These are phyloP conservation scores for Phytophthora lateralis DNA, from an alignment of 352 stramenopile genomes.

Conservation along the genomic window DNA sequence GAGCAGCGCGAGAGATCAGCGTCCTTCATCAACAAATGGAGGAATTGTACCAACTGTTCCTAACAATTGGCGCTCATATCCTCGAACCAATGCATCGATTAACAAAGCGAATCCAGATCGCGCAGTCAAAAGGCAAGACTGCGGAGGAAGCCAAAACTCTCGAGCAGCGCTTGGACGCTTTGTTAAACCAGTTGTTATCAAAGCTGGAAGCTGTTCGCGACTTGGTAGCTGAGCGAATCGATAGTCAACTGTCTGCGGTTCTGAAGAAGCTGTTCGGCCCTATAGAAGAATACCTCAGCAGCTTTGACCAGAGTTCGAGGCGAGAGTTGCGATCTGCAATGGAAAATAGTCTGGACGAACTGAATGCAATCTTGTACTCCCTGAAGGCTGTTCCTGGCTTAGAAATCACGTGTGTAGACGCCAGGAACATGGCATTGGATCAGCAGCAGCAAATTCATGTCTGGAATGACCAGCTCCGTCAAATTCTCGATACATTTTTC, in stretches of 20 bases:
- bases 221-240: slow-evolving; percentile 5
- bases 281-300: slow-evolving; percentile 30
- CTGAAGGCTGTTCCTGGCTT: slow-evolving; percentile 10
- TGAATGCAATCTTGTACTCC: slow-evolving; percentile 13
- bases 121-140: slow-evolving; percentile 52
- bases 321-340: slow-evolving; percentile 16
- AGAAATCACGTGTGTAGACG: slow-evolving; percentile 4
- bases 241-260: slow-evolving; percentile 12
- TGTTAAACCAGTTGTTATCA: slow-evolving; percentile 29
- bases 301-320: slow-evolving; percentile 21
- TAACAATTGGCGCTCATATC: slow-evolving; percentile 32
- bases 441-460: slow-evolving; percentile 14
- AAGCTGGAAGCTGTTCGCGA: slow-evolving; percentile 13
- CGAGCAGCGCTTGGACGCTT: slow-evolving; percentile 53
- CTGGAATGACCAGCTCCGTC: slow-evolving; percentile 29
- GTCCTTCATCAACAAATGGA: slow-evolving; percentile 26
- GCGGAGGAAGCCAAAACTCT: slow-evolving; percentile 79
- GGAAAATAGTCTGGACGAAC: slow-evolving; percentile 21
- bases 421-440: slow-evolving; percentile 12
- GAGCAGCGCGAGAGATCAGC: slow-evolving; percentile 21
- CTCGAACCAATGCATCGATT: slow-evolving; percentile 62
- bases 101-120: slow-evolving; percentile 45
- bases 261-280: slow-evolving; percentile 21
- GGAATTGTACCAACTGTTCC: slow-evolving; percentile 26
- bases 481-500: slow-evolving; percentile 33